Conservation (phyloP, 1,284 basidiomycete species). For the Ceratorhiza oryzae-sativae region DNA sequence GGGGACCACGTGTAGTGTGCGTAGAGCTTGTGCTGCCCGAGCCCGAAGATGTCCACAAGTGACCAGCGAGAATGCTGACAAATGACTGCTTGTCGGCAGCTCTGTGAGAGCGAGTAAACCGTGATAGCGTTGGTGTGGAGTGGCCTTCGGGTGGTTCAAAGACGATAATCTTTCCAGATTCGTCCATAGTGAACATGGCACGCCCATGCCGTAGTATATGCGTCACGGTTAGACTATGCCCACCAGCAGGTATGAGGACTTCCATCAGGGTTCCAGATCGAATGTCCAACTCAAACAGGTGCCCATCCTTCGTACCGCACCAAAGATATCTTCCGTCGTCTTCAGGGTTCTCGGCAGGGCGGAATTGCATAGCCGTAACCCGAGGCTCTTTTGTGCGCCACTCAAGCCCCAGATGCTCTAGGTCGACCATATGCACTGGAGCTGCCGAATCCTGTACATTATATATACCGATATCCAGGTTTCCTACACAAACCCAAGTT, state of each 20-base stretch:
- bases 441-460: slow-evolving; percentile 48
- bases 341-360: slow-evolving; percentile 54
- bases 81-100: slow-evolving; percentile 84
- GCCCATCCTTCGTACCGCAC: slow-evolving; percentile 89
- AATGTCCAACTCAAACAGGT: slow-evolving; percentile 81
- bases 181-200: slow-evolving; percentile 81
- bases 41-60: slow-evolving; percentile 73
- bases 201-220: slow-evolving; percentile 74
- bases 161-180: slow-evolving; percentile 79
- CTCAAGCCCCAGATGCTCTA: slow-evolving; percentile 63
- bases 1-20: slow-evolving; percentile 62
- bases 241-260: slow-evolving; percentile 59
- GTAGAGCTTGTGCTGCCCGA: slow-evolving; percentile 44
- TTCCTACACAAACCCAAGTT: slow-evolving; percentile 66
- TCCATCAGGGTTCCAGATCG: slow-evolving; percentile 63
- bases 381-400: slow-evolving; percentile 68
- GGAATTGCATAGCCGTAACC: slow-evolving; percentile 78
- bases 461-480: slow-evolving; percentile 68
- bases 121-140: slow-evolving; percentile 51
- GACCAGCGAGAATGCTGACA: slow-evolving; percentile 71
- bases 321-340: slow-evolving; percentile 66
- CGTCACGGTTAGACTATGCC: slow-evolving; percentile 69
- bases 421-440: slow-evolving; percentile 65
- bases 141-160: slow-evolving; percentile 61
- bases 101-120: slow-evolving; percentile 60